Conservation (phyloP, 306 rosid genomes). For the Cucurbita pepo region DNA sequence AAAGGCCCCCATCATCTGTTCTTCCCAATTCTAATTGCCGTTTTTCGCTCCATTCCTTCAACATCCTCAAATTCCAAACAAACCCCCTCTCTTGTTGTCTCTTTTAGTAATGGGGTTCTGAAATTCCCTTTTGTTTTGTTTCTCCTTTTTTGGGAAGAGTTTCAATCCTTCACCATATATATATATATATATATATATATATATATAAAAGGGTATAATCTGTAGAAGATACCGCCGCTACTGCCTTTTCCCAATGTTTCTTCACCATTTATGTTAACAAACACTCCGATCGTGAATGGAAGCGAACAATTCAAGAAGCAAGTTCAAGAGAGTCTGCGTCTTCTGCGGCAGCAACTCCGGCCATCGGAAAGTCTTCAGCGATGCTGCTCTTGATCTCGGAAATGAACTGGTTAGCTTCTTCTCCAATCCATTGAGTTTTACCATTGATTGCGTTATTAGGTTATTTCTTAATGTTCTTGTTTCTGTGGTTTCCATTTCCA, state of each 20-base stretch:
- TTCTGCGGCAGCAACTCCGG: slow-evolving; percentile 96
- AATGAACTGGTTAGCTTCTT: slow-evolving; percentile 52
- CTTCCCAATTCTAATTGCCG: neutral
- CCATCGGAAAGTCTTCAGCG: slow-evolving; percentile 56
- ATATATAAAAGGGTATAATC: slow-evolving; percentile 5
- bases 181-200: neutral
- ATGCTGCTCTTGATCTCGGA: slow-evolving; percentile 75
- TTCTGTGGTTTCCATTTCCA: slow-evolving; percentile 5
- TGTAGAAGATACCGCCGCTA: slow-evolving; percentile 6
- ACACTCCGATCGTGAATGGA: slow-evolving; percentile 41
- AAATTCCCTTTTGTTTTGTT: slow-evolving; percentile 15
- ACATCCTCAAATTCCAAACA: slow-evolving; percentile 9
- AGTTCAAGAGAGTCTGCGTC: slow-evolving; percentile 67
- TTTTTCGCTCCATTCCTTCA: neutral
- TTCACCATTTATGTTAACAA: slow-evolving; percentile 18
- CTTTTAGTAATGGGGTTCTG: slow-evolving; percentile 8
- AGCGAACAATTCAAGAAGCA: slow-evolving; percentile 38
- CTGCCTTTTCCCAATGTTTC: slow-evolving; percentile 11
- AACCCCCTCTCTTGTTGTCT: slow-evolving; percentile 12
- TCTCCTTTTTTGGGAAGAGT: slow-evolving; percentile 9
- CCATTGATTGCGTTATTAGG: neutral
- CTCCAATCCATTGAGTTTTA: neutral
- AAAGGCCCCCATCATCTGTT: neutral
- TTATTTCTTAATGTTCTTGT: neutral
- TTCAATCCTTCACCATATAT: neutral